A percentile compares a stretch with the other conserved stretches of the same genome.
Conservation (phyloP, 164 flowering plant species). For the Magnolia officinalis region DNA sequence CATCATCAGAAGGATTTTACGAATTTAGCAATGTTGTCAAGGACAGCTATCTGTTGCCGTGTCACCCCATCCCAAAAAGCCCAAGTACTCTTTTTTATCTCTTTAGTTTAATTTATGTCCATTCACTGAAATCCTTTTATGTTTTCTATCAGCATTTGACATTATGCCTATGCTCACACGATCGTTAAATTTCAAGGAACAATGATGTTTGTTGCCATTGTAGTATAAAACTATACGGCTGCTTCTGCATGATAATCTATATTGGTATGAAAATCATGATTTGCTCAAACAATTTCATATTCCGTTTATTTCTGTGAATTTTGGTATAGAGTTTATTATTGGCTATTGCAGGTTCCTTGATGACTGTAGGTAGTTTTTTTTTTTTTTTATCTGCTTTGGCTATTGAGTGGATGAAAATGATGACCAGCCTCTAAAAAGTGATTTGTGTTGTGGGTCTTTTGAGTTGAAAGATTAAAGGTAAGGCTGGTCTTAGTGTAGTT, state of each 20-base stretch:
- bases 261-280: background rate
- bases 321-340: too few species aligned
- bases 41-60: slow-evolving; percentile 98
- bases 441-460: too few species aligned
- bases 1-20: slow-evolving; percentile 75
- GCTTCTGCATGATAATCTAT: background rate
- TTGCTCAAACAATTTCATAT: background rate
- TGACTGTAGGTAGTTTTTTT: too few species aligned
- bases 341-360: too few species aligned
- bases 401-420: too few species aligned
- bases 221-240: background rate
- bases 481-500: too few species aligned
- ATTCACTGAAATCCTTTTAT: background rate
- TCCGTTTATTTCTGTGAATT: too few species aligned
- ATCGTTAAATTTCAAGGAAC: background rate
- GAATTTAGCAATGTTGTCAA: slow-evolving; percentile 84
- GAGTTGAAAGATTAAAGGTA: too few species aligned
- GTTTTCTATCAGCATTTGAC: background rate
- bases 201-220: background rate
- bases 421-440: too few species aligned
- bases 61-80: slow-evolving; percentile 99
- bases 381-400: too few species aligned
- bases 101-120: background rate
- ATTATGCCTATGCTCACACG: background rate
- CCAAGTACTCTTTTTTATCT: slow-evolving; percentile 51